phyloP scores from a whole-genome alignment of 2,329 filamentous ascomycete species.

The Elsinoe ampelina region DNA sequence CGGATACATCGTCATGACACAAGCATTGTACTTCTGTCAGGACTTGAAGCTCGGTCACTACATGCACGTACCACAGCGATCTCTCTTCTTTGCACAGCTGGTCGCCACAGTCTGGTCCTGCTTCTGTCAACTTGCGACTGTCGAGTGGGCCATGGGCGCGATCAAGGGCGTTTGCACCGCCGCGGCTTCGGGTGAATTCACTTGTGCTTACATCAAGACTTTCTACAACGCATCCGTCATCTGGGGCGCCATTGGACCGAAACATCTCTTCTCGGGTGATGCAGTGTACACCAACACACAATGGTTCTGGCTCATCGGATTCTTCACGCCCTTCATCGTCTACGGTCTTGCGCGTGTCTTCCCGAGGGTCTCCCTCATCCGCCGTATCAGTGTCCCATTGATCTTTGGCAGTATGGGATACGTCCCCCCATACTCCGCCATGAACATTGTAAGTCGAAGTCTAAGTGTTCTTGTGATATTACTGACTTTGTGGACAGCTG shows the following conservation, averaged over 20 bases:
- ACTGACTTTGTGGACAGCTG: slow-evolving; percentile 45
- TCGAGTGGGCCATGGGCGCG: slow-evolving; percentile 83
- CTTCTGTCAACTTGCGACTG: slow-evolving; percentile 69
- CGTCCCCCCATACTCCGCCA: slow-evolving; percentile 72
- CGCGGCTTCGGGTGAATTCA: slow-evolving; percentile 73
- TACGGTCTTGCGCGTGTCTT: slow-evolving; percentile 49
- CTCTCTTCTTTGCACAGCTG: slow-evolving; percentile 69
- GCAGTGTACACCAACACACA: slow-evolving; percentile 71
- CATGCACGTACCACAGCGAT: slow-evolving; percentile 77
- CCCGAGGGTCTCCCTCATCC: slow-evolving; percentile 17
- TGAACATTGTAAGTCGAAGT: slow-evolving; percentile 44
- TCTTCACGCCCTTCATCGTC: slow-evolving; percentile 61
- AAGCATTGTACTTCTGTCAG: slow-evolving; percentile 80
- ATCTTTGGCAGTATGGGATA: slow-evolving; percentile 73
- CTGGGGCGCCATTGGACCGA: slow-evolving; percentile 50
- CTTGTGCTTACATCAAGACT: slow-evolving; percentile 77
- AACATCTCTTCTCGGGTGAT: slow-evolving; percentile 42
- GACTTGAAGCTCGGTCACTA: slow-evolving; percentile 83
- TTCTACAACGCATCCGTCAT: slow-evolving; percentile 87
- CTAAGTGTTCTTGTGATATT: not conserved
- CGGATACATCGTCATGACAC: slow-evolving; percentile 51
- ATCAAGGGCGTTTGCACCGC: slow-evolving; percentile 70
- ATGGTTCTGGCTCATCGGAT: slow-evolving; percentile 74
- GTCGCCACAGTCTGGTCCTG: slow-evolving; percentile 66
- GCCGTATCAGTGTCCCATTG: slow-evolving; percentile 44